A percentile compares a stretch with the other conserved stretches of the same genome.
Evolutionary conservation across 306 rosid genomes (phyloP).

Genomic region (Astragalus glycyphyllos): DNA sequence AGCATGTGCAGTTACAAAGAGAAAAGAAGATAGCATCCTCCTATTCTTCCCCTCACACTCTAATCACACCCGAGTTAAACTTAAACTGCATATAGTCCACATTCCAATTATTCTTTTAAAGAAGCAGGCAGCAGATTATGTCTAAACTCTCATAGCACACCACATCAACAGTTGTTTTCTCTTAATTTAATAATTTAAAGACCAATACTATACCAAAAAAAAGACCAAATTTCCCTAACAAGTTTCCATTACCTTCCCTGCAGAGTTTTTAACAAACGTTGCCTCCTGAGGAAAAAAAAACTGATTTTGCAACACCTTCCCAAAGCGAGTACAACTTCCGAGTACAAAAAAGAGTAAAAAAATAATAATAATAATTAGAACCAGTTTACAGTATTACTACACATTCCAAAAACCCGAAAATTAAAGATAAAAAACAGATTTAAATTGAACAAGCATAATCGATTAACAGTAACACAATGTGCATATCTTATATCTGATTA

Average conservation of each 20-base stretch:
- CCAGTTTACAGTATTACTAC: background rate
- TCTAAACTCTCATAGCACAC: background rate
- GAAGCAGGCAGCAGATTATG: background rate
- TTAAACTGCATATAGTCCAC: conserved; percentile 7
- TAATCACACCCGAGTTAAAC: conserved; percentile 22
- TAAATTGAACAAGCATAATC: conserved; percentile 1
- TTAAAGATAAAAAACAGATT: background rate
- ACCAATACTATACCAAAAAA: conserved; percentile 5
- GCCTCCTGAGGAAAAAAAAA: conserved; percentile 34
- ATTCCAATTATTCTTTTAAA: background rate
- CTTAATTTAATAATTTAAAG: background rate
- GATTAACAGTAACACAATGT: background rate
- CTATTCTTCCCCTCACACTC: background rate
- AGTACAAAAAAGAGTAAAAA: background rate
- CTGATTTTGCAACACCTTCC: conserved; percentile 43
- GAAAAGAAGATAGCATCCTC: background rate
- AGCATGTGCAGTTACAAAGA: background rate
- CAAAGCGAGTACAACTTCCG: conserved; percentile 41
- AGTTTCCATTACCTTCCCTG: conserved; percentile 36
- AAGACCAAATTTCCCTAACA: background rate
- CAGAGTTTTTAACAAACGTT: conserved; percentile 26
- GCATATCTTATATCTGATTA: background rate
- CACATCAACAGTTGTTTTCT: background rate
- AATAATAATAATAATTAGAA: background rate
- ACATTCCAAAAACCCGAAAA: conserved; percentile 16